These are phyloP conservation scores for Aureobasidium leucospermi DNA, from an alignment of 2,329 filamentous ascomycete species.

Conservation along the genomic window DNA sequence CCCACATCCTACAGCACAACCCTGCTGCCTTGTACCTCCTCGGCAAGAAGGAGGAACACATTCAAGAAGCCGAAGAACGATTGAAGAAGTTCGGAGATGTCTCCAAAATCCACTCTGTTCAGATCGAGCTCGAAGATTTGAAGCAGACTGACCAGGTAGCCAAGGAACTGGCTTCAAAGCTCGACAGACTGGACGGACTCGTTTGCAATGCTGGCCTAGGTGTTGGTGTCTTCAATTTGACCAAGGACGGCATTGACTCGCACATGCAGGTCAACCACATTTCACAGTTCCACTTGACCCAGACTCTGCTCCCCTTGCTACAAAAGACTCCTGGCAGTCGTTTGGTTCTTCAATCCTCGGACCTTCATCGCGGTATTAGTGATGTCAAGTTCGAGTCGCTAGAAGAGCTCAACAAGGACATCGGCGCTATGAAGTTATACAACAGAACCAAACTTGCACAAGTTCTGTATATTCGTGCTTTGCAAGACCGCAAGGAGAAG, in stretches of 20 bases:
- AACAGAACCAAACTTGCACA: conserved; percentile 44
- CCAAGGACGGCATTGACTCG: conserved; percentile 43
- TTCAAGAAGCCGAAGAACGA: conserved; percentile 36
- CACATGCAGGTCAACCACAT: conserved; percentile 47
- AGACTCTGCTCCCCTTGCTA: conserved; percentile 39
- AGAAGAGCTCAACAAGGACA: conserved; percentile 43
- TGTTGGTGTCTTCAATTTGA: conserved; percentile 43
- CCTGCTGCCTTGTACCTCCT: conserved; percentile 42
- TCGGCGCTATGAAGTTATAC: conserved; percentile 43
- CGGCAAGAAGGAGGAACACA: conserved; percentile 43
- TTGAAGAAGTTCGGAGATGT: conserved; percentile 40
- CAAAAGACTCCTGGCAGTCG: conserved; percentile 39
- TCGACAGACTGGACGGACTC: conserved; percentile 40
- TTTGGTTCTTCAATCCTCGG: conserved; percentile 44
- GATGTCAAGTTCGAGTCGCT: conserved; percentile 37
- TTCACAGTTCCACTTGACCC: conserved; percentile 43
- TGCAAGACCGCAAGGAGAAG: conserved; percentile 33
- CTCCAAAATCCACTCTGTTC: conserved; percentile 37
- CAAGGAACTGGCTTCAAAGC: conserved; percentile 33
- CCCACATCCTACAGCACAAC: conserved; percentile 47
- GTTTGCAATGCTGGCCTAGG: conserved; percentile 45
- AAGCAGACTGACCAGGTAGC: conserved; percentile 41
- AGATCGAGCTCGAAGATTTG: conserved; percentile 42
- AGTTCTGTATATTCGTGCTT: conserved; percentile 38
- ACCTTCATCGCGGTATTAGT: conserved; percentile 38